Base-by-base conservation (phyloP, 2,329 filamentous ascomycete species). In the Raffaelea deltoideospora region DNA sequence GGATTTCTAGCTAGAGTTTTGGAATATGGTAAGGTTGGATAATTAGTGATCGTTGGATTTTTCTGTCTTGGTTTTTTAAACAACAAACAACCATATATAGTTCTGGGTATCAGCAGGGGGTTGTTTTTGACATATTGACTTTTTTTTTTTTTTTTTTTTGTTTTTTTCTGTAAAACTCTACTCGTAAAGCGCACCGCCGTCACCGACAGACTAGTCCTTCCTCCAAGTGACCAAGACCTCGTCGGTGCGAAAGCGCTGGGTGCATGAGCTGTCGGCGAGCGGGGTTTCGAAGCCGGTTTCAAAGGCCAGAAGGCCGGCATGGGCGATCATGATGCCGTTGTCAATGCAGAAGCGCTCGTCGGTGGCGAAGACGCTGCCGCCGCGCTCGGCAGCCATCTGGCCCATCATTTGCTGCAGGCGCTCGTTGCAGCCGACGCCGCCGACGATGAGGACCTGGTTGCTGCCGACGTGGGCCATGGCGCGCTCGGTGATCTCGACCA, bases 261-360 rank as follows among this genome's bases (percentile, higher is more conserved):
- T 88, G 56, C 80, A 94, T 11, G 80, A 84, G 47, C 80, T 88
- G 31, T 95, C 82, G 44, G 79, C 76, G 33, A 96, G 54, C 8
- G 69, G 61, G 2, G 86, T 95, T 41, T 60, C 67, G 52, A 85
- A 86, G 1, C 88, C 88, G 14, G 76, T 87, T 55, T 77, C 67
- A 54, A 81, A 90, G 2, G 87, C 87, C 50, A 95, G 55, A 48
- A 98, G 59, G 3, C 90, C 90, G 2, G 90, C 90, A 56, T 98
- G 88, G 1, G 90, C 90, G 61, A 98, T 98, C 90, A 98, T 98
- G 53, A 98, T 96, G 34, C 90, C 90, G 50, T 98, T 98, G 58
- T 98, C 90, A 48, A 98, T 98, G 55, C 90, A 98, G 56, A 94
- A 98, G 32, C 90, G 69, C 64, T 98, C 90, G 54, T 98, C 90